These are phyloP conservation scores for Lactarius sanguifluus DNA, from an alignment of 768 basidiomycete species.

Conservation along the genomic window DNA sequence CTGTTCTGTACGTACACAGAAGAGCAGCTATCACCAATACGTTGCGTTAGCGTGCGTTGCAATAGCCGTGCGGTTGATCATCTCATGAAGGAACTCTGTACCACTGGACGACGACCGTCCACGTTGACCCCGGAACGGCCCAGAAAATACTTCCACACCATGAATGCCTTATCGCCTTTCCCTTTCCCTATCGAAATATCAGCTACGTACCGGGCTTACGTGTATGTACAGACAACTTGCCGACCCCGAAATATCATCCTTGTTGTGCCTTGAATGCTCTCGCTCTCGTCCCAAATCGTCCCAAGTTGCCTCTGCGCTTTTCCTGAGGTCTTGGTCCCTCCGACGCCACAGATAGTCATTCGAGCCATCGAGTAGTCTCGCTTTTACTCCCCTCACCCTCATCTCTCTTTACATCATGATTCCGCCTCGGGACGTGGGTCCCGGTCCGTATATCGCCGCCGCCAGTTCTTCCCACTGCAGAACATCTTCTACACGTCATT, in stretches of 20 bases:
- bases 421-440: too few relatives aligned
- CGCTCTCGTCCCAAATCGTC: neutral
- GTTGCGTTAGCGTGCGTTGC: constrained; percentile 89
- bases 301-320: neutral
- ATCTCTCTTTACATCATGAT: neutral
- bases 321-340: neutral
- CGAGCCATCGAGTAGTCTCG: neutral
- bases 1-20: constrained; percentile 46
- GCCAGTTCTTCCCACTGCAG: too few relatives aligned
- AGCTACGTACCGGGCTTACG: neutral
- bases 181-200: neutral
- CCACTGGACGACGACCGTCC: neutral
- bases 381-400: neutral
- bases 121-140: neutral
- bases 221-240: neutral
- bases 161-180: neutral
- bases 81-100: constrained; percentile 35
- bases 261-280: neutral
- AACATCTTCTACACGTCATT: too few relatives aligned
- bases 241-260: neutral
- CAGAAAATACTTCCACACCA: neutral
- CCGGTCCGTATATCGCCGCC: too few relatives aligned
- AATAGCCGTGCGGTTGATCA: constrained; percentile 81
- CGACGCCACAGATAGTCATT: neutral
- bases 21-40: constrained; percentile 91